Conservation (phyloP, 1,284 basidiomycete species). For the Neolentinus lepideus region DNA sequence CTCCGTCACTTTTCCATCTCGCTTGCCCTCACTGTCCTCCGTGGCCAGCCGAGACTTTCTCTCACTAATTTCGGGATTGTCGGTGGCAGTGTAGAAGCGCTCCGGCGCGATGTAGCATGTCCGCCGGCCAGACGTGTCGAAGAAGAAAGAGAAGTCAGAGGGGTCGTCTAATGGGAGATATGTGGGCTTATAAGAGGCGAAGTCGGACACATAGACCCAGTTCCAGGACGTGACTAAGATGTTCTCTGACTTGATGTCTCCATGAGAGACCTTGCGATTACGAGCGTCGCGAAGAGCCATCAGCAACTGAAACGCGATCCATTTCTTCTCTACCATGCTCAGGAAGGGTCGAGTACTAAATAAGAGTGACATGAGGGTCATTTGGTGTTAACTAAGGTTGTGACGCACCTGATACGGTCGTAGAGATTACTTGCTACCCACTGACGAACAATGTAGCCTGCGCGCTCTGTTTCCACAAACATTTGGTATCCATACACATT, state of each 20-base stretch:
- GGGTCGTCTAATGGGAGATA: slow-evolving; percentile 96
- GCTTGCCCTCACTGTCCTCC: slow-evolving; percentile 37
- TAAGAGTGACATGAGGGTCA: not conserved
- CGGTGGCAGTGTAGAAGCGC: slow-evolving; percentile 80
- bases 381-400: not conserved
- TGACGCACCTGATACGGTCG: slow-evolving; percentile 88
- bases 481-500: slow-evolving; percentile 90
- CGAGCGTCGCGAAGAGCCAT: slow-evolving; percentile 81
- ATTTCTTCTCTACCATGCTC: slow-evolving; percentile 90
- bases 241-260: slow-evolving; percentile 98
- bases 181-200: slow-evolving; percentile 96
- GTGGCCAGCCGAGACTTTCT: slow-evolving; percentile 45
- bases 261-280: slow-evolving; percentile 83
- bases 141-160: slow-evolving; percentile 96
- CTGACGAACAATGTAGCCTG: slow-evolving; percentile 92
- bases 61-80: slow-evolving; percentile 61
- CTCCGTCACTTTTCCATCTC: slow-evolving; percentile 83
- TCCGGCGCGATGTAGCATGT: slow-evolving; percentile 98
- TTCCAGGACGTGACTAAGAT: slow-evolving; percentile 96
- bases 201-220: slow-evolving; percentile 93
- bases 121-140: slow-evolving; percentile 89
- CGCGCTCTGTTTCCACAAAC: slow-evolving; percentile 93
- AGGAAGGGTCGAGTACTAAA: slow-evolving; percentile 92
- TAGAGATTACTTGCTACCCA: slow-evolving; percentile 95
- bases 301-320: slow-evolving; percentile 95